Base-by-base conservation (phyloP, 2,329 filamentous ascomycete genomes). In the Colletotrichum salicis region DNA sequence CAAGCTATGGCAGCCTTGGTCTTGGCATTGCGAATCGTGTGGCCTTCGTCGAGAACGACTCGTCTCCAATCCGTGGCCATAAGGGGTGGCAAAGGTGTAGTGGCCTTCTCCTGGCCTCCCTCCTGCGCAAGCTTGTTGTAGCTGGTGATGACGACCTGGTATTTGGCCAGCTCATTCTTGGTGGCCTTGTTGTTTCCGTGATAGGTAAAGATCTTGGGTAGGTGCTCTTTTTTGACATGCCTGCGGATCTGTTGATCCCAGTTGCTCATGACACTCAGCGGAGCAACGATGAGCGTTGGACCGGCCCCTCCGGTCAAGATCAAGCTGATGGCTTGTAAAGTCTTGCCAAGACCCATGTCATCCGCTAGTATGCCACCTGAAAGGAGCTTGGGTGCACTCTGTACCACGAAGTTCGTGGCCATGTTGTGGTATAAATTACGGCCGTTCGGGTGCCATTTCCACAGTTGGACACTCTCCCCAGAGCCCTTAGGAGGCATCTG, bases 291-390 rank as follows among this genome's bases (percentile, higher is more conserved):
- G 27, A 97, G 86, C 0, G 94, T 97, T 1, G 91, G 84, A 4
- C 90, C 90, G 2, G 84, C 79, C 0, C 83, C 83, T 6, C 86
- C 86, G 4, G 85, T 84, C 62, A 95, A 82, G 67, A 97, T 92
- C 45, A 97, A 83, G 64, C 93, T 93, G 75, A 97, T 96, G 59
- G 95, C 88, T 79, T 97, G 93, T 10, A 97, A 86, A 0, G 95
- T 97, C 83, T 97, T 97, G 29, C 95, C 95, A 5, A 97, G 83
- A 4, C 95, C 95, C 95, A 97, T 97, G 77, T 97, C 95, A 79
- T 97, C 95, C 2, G 94, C 94, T 10, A 97, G 86, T 61, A 97
- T 95, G 37, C 95, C 95, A 22, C 95, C 95, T 61, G 90, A 93
- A 7, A 93, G 90, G 27, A 97, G 86, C 1, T 83, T 80, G 0